Percentiles rank a stretch among this genome's conserved stretches.
phyloP scores from a whole-genome alignment of 768 basidiomycete genomes.

The Tricholoma furcatifolium region DNA sequence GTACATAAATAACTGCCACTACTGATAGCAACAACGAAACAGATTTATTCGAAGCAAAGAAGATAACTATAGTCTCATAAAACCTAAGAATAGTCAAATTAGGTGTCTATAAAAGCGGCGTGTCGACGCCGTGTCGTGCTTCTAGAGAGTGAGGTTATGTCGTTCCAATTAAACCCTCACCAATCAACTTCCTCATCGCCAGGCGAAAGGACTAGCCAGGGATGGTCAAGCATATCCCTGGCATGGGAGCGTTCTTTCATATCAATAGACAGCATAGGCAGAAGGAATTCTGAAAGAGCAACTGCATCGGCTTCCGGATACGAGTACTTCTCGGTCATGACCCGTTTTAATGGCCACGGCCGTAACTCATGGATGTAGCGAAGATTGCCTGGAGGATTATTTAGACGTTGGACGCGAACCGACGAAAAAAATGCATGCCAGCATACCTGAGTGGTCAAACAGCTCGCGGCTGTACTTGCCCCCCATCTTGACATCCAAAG shows the following conservation, averaged over 20 bases:
- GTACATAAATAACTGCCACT: too few relatives aligned
- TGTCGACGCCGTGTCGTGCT: background rate
- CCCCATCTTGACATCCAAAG: constrained; percentile 71
- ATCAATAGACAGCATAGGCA: constrained; percentile 75
- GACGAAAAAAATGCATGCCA: background rate
- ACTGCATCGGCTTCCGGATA: constrained; percentile 58
- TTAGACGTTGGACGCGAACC: background rate
- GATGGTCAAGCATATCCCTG: constrained; percentile 69
- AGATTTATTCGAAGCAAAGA: too few relatives aligned
- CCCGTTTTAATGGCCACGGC: constrained; percentile 78
- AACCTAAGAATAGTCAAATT: too few relatives aligned
- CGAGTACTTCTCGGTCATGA: constrained; percentile 89
- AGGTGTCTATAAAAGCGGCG: too few relatives aligned
- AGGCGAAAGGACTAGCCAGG: constrained; percentile 57
- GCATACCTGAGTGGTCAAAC: constrained; percentile 71
- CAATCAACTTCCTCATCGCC: constrained; percentile 46
- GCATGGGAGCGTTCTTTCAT: constrained; percentile 69
- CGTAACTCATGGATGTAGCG: constrained; percentile 75
- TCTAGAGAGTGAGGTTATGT: background rate
- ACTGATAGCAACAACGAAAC: too few relatives aligned
- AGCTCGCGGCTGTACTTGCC: constrained; percentile 85
- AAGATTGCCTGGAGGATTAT: constrained; percentile 46
- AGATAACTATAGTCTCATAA: too few relatives aligned
- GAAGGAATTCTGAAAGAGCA: constrained; percentile 63
- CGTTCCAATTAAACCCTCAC: constrained; percentile 23